These are phyloP conservation scores for Diversispora epigaea DNA, from an alignment of 192 early-diverging fungal species.

Conservation along the genomic window DNA sequence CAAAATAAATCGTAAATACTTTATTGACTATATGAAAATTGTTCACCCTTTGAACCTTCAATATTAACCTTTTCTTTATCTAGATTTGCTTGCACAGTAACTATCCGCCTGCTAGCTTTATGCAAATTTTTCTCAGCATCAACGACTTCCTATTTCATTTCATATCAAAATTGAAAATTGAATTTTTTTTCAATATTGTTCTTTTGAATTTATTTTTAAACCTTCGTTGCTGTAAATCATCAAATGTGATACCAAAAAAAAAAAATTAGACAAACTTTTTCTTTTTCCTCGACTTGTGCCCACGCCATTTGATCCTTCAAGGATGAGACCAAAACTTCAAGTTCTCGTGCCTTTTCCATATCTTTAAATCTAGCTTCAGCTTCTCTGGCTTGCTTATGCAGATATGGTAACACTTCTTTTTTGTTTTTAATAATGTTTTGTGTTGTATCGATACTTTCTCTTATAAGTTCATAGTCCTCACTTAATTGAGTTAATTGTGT, in stretches of 20 bases:
- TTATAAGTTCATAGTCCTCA: conserved; percentile 66
- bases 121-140: not conserved
- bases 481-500: conserved; percentile 80
- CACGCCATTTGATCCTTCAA: conserved; percentile 76
- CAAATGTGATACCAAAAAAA: too few relatives aligned
- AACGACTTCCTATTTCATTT: not conserved
- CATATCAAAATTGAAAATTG: not conserved
- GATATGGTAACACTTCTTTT: conserved; percentile 65
- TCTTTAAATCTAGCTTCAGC: conserved; percentile 69
- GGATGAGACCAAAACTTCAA: conserved; percentile 52
- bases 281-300: conserved; percentile 65
- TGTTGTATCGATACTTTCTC: conserved; percentile 55
- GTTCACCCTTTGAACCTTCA: not conserved
- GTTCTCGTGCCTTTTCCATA: conserved; percentile 58
- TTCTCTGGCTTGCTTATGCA: conserved; percentile 64
- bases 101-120: not conserved
- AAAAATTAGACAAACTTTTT: conserved; percentile 34
- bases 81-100: not conserved
- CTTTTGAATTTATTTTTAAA: too few relatives aligned
- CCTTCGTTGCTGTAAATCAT: too few relatives aligned
- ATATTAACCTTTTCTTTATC: conserved; percentile 24
- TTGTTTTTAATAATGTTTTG: conserved; percentile 58
- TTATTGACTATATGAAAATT: conserved; percentile 34
- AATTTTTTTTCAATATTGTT: not conserved
- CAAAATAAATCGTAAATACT: not conserved